Evolutionary conservation across 75 land plant species (phyloP).

Genomic region (Cupressus sempervirens): DNA sequence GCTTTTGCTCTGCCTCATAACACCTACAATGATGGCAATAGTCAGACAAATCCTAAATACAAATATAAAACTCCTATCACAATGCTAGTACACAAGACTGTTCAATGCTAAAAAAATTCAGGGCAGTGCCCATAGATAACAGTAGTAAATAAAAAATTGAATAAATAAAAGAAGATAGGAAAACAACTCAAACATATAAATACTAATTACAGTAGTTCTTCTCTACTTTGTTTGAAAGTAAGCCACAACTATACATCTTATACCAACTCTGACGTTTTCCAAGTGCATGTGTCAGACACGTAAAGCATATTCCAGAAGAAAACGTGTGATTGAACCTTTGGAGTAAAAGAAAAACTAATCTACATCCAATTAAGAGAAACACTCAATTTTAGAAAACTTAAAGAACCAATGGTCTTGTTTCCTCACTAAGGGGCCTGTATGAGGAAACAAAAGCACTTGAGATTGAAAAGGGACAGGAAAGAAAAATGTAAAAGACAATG

Average conservation of each 20-base stretch:
- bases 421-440: too few species aligned
- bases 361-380: background rate
- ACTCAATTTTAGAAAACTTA: background rate
- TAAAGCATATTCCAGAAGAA: background rate
- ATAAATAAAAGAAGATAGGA: background rate
- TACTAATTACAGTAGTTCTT: background rate
- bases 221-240: background rate
- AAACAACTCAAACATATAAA: background rate
- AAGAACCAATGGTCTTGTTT: background rate
- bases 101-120: background rate
- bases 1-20: slow-evolving; percentile 72
- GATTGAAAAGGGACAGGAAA: too few species aligned
- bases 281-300: too few species aligned
- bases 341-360: background rate
- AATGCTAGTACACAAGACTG: background rate
- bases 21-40: slow-evolving; percentile 43
- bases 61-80: background rate
- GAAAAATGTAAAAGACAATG: too few species aligned
- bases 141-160: background rate
- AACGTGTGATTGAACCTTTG: background rate
- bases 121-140: background rate
- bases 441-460: too few species aligned
- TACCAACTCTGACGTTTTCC: background rate
- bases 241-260: background rate
- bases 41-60: background rate